Evolutionary conservation across 2,329 filamentous ascomycete species (phyloP), one percentile per base, ranked within the genome.

Genomic region (Calonectria leucothoes): DNA sequence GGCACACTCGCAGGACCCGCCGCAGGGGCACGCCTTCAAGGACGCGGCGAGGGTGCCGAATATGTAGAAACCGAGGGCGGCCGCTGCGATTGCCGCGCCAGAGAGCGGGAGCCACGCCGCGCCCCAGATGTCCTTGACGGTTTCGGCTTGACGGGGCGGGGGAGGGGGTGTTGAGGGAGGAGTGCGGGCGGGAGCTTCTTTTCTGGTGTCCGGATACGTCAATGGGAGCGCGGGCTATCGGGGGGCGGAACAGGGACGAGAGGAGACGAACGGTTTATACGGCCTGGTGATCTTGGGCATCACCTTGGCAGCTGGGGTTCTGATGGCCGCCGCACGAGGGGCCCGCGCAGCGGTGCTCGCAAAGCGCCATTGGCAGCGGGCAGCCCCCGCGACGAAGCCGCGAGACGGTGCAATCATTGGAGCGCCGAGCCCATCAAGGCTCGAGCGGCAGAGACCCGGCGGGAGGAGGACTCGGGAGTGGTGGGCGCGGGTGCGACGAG

Each of bases 51-150:
- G 71, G 35, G 87, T 83, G 68, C 84, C 81, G 73, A 86, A 81
- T 37, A 88, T 82, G 82, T 89, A 89, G 80, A 86, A 85, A 74
- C 87, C 87, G n/a, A 89, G 80, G 55, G 85, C 84, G 20, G 86
- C 82, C 14, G 87, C 85, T n/a, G 84, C 79, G 75, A 88, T 80
- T 70, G 87, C 86, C 71, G 86, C 85, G 63, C 88, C 88, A 71
- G 88, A 84, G 33, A 90, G 84, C 12, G 86, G 85, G 25, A 85
- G 78, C 84, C 81, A 88, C 75, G 84, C 84, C 81, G 76, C 83
- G 82, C 77, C 83, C 83, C 77, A 84, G 71, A 85, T 79, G 67
- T 79, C 76, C 67, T 82, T 82, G 74, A 85, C 80, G 59, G 83
- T 85, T 70, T 85, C 81, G 68, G 76, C 74, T 67, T 79, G 71